Evolutionary conservation across 2,329 filamentous ascomycete species (phyloP), one percentile per base, ranked within the genome.

Genomic region (Ceratocystis alfenasii): DNA sequence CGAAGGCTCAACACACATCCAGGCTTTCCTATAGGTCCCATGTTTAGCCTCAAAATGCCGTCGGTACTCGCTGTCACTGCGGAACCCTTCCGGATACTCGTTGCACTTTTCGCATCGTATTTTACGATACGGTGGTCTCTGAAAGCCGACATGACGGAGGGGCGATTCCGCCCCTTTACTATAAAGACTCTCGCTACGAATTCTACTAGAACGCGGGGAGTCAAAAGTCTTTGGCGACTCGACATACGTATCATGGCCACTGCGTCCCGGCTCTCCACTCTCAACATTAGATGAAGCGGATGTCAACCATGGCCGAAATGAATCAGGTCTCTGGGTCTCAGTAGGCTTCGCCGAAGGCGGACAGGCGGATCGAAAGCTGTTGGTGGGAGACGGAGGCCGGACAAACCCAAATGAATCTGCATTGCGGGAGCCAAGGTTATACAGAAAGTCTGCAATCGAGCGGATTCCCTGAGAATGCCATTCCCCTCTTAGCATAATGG

Each of bases 31-130:
- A 45, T 81, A 71, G 8, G 80, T 76, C 2, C 81, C 80, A 69
- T 84, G 81, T 68, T 83, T 83, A 4, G 81, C 81, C 68, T 83
- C 81, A 20, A 77, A 79, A 73, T 92, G 88, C 66, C 88, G 81
- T 65, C 87, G 80, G 62, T 91, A 79, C 74, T 96, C 92, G 74
- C 96, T 92, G 66, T 95, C 90, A 67, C 92, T 92, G 59, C 92
- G 87, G 74, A 96, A 96, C 4, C 92, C 91, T 68, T 91, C 87
- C 2, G 88, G 88, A 68, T 93, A 86, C 71, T 90, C 88, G 70
- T 87, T 85, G 77, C 92, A 96, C 70, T 87, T 83, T 20, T 80
- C 78, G 74, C 92, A 96, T 77, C 72, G 0, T 74, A 91, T 87
- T 70, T 90, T 88, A 28, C 85, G 83, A 63, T 90, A 81, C 28